These are phyloP conservation scores for Ustilago trichophora DNA, from an alignment of 1,284 basidiomycete species.

Conservation along the genomic window DNA sequence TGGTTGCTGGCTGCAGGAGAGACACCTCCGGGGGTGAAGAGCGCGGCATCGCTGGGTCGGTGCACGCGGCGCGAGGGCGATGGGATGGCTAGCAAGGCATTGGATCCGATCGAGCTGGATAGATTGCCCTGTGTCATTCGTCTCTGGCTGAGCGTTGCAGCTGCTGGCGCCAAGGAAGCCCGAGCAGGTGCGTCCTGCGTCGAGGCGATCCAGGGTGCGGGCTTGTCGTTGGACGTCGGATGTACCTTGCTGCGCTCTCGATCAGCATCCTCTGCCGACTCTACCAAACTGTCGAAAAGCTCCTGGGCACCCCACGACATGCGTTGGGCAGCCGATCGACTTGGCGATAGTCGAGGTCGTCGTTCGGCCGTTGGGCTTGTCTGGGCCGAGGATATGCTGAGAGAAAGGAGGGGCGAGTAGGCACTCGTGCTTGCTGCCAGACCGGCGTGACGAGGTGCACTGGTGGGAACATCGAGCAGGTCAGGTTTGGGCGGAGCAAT, in stretches of 20 bases:
- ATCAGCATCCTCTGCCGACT: slow-evolving; percentile 3
- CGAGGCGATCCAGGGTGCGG: slow-evolving; percentile 59
- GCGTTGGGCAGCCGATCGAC: slow-evolving; percentile 20
- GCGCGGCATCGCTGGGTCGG: slow-evolving; percentile 30
- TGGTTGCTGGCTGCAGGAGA: slow-evolving; percentile 15
- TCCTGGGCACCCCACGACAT: slow-evolving; percentile 48
- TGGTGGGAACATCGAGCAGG: slow-evolving; percentile 20
- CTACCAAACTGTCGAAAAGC: slow-evolving; percentile 45
- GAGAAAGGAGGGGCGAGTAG: slow-evolving; percentile 43
- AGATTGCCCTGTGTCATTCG: slow-evolving; percentile 31
- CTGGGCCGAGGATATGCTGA: slow-evolving; percentile 24
- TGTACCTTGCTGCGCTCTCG: neutral
- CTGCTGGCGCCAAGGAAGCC: slow-evolving; percentile 14
- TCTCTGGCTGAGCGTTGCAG: slow-evolving; percentile 15
- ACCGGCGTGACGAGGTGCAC: slow-evolving; percentile 24
- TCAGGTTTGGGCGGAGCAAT: slow-evolving; percentile 7
- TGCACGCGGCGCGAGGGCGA: slow-evolving; percentile 17
- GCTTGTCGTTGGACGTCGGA: slow-evolving; percentile 12
- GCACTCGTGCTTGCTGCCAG: slow-evolving; percentile 39
- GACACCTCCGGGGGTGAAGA: slow-evolving; percentile 27
- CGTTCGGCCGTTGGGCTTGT: slow-evolving; percentile 30
- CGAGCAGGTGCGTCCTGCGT: slow-evolving; percentile 40
- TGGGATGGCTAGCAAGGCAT: slow-evolving; percentile 28
- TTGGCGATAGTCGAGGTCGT: slow-evolving; percentile 29
- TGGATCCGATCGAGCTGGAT: slow-evolving; percentile 38